Percentiles rank a stretch among this genome's conserved stretches.
phyloP scores from a whole-genome alignment of 1,284 basidiomycete species.

The Naganishia sp. region DNA sequence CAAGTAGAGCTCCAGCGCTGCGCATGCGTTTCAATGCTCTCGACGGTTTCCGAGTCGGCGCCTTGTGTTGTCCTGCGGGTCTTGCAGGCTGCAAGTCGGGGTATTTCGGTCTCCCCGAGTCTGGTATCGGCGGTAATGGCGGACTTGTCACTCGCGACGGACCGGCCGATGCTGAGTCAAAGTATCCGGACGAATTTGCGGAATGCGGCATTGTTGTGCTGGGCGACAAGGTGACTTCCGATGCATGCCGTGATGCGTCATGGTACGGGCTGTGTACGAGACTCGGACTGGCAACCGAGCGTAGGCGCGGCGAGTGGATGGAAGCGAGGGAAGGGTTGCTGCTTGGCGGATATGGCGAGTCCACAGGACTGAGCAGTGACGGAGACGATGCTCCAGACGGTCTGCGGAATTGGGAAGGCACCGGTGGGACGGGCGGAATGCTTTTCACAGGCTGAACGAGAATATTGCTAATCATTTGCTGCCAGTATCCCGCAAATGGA shows the following conservation, averaged over 20 bases:
- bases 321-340: slow-evolving; percentile 25
- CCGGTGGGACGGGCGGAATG: slow-evolving; percentile 29
- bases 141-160: slow-evolving; percentile 11
- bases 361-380: neutral
- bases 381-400: slow-evolving; percentile 12
- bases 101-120: neutral
- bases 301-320: slow-evolving; percentile 10
- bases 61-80: neutral
- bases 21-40: slow-evolving; percentile 64
- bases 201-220: neutral
- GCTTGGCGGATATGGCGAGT: slow-evolving; percentile 21
- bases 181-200: slow-evolving; percentile 10
- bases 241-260: slow-evolving; percentile 8
- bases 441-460: slow-evolving; percentile 33
- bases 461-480: slow-evolving; percentile 75
- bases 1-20: slow-evolving; percentile 72
- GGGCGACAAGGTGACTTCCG: slow-evolving; percentile 22
- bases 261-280: slow-evolving; percentile 16
- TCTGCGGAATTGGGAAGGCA: slow-evolving; percentile 17
- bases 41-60: slow-evolving; percentile 10
- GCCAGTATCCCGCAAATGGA: slow-evolving; percentile 89
- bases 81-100: neutral
- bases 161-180: slow-evolving; percentile 8
- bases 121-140: neutral
- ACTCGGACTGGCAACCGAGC: slow-evolving; percentile 4